Evolutionary conservation across 768 basidiomycete genomes (phyloP).

Genomic region (Tulasnella calospora): DNA sequence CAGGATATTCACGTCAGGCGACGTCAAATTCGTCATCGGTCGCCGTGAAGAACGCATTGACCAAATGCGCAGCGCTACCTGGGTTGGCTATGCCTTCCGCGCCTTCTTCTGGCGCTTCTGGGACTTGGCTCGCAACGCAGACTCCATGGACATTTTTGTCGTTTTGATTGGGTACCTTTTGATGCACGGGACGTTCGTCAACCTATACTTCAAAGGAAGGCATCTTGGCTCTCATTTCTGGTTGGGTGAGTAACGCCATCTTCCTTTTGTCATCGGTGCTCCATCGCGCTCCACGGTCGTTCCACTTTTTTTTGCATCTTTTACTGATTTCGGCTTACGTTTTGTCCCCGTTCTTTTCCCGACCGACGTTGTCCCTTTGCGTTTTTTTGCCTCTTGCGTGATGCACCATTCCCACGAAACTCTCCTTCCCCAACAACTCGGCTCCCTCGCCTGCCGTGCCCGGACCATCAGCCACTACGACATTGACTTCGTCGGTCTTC

Average conservation of each 20-base stretch:
- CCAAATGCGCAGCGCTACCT: slow-evolving; percentile 74
- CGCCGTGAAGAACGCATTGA: slow-evolving; percentile 52
- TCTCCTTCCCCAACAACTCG: not conserved
- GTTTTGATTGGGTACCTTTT: slow-evolving; percentile 89
- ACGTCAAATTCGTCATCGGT: slow-evolving; percentile 52
- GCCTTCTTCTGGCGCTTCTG: slow-evolving; percentile 77
- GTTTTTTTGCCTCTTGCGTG: slow-evolving; percentile 18
- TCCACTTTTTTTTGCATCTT: slow-evolving; percentile 9
- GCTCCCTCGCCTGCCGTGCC: not conserved
- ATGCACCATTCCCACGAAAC: slow-evolving; percentile 20
- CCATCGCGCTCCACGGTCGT: not conserved
- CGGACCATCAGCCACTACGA: slow-evolving; percentile 49
- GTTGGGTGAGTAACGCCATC: slow-evolving; percentile 41
- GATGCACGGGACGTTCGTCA: slow-evolving; percentile 94
- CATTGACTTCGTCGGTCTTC: slow-evolving; percentile 73
- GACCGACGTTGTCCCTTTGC: slow-evolving; percentile 27
- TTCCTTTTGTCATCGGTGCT: slow-evolving; percentile 21
- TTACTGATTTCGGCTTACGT: slow-evolving; percentile 18
- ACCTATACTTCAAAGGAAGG: slow-evolving; percentile 82
- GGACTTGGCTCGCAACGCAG: slow-evolving; percentile 86
- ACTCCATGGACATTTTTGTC: slow-evolving; percentile 91
- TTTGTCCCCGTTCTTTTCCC: slow-evolving; percentile 20
- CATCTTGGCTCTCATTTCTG: slow-evolving; percentile 73
- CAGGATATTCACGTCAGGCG: slow-evolving; percentile 28
- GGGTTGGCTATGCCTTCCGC: slow-evolving; percentile 82